Conservation (phyloP, 371 early-diverging fungal genomes). For the Saksenaea oblongispora region DNA sequence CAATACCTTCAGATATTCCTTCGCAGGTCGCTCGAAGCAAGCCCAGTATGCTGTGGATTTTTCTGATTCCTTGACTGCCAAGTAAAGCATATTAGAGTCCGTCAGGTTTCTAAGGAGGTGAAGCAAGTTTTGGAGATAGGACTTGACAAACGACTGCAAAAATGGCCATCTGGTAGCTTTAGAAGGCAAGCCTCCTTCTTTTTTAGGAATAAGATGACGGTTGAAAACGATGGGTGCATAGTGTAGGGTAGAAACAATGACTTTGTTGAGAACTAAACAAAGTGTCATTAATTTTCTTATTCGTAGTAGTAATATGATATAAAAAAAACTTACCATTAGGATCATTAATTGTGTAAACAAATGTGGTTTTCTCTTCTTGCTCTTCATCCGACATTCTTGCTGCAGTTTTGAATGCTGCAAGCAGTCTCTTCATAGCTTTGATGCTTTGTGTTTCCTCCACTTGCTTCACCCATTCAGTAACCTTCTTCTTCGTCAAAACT, state of each 20-base stretch:
- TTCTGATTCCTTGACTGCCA: conserved; percentile 80
- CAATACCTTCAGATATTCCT: conserved; percentile 75
- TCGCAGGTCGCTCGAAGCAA: conserved; percentile 78
- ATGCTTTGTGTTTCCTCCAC: conserved; percentile 42
- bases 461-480: conserved; percentile 71
- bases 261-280: conserved; percentile 73
- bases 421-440: conserved; percentile 60
- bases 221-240: conserved; percentile 58
- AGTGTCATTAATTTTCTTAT: background rate
- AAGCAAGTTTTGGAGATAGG: conserved; percentile 72
- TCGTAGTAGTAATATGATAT: background rate
- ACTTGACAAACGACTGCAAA: conserved; percentile 74
- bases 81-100: conserved; percentile 79
- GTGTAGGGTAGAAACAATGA: conserved; percentile 66
- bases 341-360: conserved; percentile 70
- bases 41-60: conserved; percentile 72
- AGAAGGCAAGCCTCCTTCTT: conserved; percentile 42
- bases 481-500: conserved; percentile 69
- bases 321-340: conserved; percentile 41
- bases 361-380: conserved; percentile 44
- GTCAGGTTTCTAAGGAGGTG: conserved; percentile 77
- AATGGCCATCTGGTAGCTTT: conserved; percentile 69
- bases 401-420: conserved; percentile 85
- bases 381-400: conserved; percentile 77
- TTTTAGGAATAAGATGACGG: conserved; percentile 55